Evolutionary conservation across 2,329 filamentous ascomycete species (phyloP).

Genomic region (Fusarium tjaetaba): DNA sequence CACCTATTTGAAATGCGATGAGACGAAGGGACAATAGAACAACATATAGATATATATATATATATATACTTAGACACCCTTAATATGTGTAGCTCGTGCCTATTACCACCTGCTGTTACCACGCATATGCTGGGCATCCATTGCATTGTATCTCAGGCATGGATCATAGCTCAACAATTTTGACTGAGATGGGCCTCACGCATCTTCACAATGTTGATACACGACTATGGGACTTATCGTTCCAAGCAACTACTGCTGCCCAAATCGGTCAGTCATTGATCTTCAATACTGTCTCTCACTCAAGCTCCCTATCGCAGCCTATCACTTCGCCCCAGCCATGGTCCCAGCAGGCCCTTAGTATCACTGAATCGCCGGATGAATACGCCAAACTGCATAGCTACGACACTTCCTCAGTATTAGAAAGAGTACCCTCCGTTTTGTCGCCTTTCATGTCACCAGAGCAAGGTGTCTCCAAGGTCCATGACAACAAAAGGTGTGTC

Average conservation of each 20-base stretch:
- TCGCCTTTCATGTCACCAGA: accelerated
- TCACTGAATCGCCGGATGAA: not conserved
- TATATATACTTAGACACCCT: not conserved
- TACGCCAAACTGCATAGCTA: accelerated
- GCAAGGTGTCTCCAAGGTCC: not conserved
- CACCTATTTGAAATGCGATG: too few relatives aligned
- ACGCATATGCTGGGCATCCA: not conserved
- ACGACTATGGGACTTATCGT: not conserved
- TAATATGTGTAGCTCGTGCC: not conserved
- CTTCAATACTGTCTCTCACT: accelerated
- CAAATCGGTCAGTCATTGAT: not conserved
- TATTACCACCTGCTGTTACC: not conserved
- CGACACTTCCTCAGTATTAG: not conserved
- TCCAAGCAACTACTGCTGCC: not conserved
- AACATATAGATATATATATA: not conserved
- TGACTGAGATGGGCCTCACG: accelerated
- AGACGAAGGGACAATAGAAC: not conserved
- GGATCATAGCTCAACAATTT: too few relatives aligned
- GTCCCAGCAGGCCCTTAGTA: accelerated
- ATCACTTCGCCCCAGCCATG: too few relatives aligned
- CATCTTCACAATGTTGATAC: not conserved
- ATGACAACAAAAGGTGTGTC: not conserved
- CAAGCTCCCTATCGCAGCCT: not conserved
- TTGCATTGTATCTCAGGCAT: not conserved
- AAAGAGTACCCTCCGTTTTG: accelerated